Percentiles rank a stretch among this genome's conserved stretches.
phyloP scores from a whole-genome alignment of 495 filamentous ascomycete species.

The Sordaria brevicollis region DNA sequence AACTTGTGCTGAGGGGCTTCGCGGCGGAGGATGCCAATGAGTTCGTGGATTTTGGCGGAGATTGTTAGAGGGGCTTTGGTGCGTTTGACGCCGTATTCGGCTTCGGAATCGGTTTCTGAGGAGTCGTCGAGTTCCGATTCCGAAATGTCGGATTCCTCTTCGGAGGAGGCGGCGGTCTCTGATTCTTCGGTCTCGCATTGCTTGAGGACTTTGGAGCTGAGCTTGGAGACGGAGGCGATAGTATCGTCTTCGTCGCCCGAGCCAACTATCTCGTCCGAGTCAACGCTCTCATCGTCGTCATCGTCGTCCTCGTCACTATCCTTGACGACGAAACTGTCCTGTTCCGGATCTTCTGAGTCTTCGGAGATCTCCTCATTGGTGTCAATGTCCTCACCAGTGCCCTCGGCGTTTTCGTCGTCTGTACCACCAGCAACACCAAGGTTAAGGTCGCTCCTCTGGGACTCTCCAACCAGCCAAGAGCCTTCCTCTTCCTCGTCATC shows the following conservation, averaged over 20 bases:
- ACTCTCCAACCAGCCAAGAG: slow-evolving; percentile 64
- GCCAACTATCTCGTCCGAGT: slow-evolving; percentile 21
- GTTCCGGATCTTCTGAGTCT: slow-evolving; percentile 44
- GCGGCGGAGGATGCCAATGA: slow-evolving; percentile 69
- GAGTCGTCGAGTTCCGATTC: slow-evolving; percentile 29
- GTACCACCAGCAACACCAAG: slow-evolving; percentile 71
- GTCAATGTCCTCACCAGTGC: slow-evolving; percentile 66
- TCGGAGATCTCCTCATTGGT: slow-evolving; percentile 32
- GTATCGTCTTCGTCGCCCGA: slow-evolving; percentile 11
- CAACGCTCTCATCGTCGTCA: slow-evolving; percentile 31
- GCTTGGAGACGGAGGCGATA: slow-evolving; percentile 30
- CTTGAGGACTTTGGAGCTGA: slow-evolving; percentile 24
- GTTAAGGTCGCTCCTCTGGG: slow-evolving; percentile 42
- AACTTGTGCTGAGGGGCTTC: slow-evolving; percentile 78
- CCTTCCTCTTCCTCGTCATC: slow-evolving; percentile 51
- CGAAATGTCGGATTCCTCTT: slow-evolving; percentile 14
- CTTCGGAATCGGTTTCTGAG: slow-evolving; percentile 34
- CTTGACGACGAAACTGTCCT: slow-evolving; percentile 35
- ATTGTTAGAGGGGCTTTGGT: slow-evolving; percentile 37
- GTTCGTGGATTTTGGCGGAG: slow-evolving; percentile 83
- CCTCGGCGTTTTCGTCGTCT: slow-evolving; percentile 80
- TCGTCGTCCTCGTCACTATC: slow-evolving; percentile 23
- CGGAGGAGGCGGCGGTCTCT: slow-evolving; percentile 16
- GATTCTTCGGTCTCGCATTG: slow-evolving; percentile 5
- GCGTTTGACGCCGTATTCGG: slow-evolving; percentile 17